Evolutionary conservation across 768 basidiomycete species (phyloP), one percentile per base, ranked within the genome.

Genomic region (Boletus barrowsii): DNA sequence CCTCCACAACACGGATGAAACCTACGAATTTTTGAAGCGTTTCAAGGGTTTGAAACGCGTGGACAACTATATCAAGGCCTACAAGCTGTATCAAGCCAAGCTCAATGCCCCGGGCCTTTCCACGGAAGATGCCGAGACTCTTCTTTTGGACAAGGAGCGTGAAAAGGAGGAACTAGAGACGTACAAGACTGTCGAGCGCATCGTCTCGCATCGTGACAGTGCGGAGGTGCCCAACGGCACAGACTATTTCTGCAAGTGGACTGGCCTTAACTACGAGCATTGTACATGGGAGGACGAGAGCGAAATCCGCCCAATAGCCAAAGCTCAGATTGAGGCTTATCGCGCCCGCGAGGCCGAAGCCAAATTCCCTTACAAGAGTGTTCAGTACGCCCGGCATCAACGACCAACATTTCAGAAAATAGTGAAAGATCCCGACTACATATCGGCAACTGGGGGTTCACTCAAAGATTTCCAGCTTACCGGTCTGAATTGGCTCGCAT

Each of bases 401-500:
- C 82, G 97, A 29, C 97, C 95, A 0, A 48, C 73, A 5, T 98
- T 93, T 76, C 77, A 80, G 61, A 90, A 91, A 75, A 89, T 98
- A 62, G 79, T 76, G 30, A 86, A 87, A 63, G 93, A 97, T 69
- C 97, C 97, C 4, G 84, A 86, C 3, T 98, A 96, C 70, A 82
- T 98, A 63, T 70, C 65, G 5, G 68, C 70, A 18, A 91, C 88
- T 0, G 93, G 94, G 30, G 93, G 93, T 7, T 72, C 85, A 58
- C 79, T 98, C 56, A 99, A 99, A 73, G 97, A 98, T 65, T 99
- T 99, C 76, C 97, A 99, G 75, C 78, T 98, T 39, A 97, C 93
- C 3, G 97, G 97, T 22, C 79, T 99, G 58, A 99, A 99, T 68
- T 99, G 97, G 97, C 79, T 99, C n/a, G 88, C 92, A 5, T 98